These are phyloP conservation scores for Daldinia loculata DNA, from an alignment of 495 filamentous ascomycete genomes.

Conservation along the genomic window DNA sequence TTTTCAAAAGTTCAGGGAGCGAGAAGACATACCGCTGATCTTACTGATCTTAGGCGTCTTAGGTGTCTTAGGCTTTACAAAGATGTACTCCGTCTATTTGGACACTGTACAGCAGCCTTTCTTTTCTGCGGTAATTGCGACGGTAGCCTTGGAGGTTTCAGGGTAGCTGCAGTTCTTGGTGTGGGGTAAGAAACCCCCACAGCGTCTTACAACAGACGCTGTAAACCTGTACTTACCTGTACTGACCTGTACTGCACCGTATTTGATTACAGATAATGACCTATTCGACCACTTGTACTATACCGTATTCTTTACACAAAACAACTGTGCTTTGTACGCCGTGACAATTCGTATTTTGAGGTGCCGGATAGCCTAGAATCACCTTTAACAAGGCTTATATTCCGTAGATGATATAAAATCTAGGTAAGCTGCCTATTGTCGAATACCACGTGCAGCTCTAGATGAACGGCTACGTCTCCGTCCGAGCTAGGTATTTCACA, in stretches of 20 bases:
- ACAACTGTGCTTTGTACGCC: slow-evolving; percentile 19
- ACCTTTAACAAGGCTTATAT: background rate
- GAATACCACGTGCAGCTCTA: slow-evolving; percentile 32
- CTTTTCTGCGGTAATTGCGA: slow-evolving; percentile 38
- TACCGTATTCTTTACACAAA: slow-evolving; percentile 27
- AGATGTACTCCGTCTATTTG: slow-evolving; percentile 28
- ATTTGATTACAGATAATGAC: slow-evolving; percentile 4
- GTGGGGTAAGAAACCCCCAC: slow-evolving; percentile 41
- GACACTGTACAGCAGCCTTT: slow-evolving; percentile 23
- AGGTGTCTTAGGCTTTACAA: background rate
- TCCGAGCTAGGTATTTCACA: slow-evolving; percentile 15
- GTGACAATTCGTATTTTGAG: slow-evolving; percentile 1
- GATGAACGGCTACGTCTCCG: background rate
- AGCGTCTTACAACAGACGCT: slow-evolving; percentile 9
- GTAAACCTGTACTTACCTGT: background rate
- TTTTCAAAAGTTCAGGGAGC: slow-evolving; percentile 36
- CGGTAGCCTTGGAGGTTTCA: slow-evolving; percentile 33
- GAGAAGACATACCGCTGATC: slow-evolving; percentile 18
- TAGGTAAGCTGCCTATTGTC: slow-evolving; percentile 27
- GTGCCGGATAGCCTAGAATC: background rate
- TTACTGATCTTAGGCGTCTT: slow-evolving; percentile 17
- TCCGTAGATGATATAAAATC: slow-evolving; percentile 7
- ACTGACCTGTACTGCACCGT: slow-evolving; percentile 4
- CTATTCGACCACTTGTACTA: slow-evolving; percentile 18
- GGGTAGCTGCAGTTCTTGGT: slow-evolving; percentile 20